Base-by-base conservation (phyloP, 116 monocot genomes). In the Dioscorea cayenensis region DNA sequence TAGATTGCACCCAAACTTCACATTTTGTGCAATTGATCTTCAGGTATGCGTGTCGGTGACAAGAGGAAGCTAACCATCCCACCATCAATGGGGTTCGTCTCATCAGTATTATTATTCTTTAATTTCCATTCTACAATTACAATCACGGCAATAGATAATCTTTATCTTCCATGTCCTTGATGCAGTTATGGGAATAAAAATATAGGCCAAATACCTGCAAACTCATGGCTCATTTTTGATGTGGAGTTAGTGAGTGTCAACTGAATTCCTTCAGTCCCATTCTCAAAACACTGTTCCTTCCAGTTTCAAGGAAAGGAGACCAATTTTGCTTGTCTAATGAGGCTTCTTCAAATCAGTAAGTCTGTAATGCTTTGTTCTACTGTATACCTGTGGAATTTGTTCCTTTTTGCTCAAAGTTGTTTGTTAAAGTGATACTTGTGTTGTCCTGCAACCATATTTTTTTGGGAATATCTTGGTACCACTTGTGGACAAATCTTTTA, bases 31-130 rank as follows among this genome's bases (percentile, higher is more conserved):
- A 43, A 43, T 12, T 43, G 43, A 43, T 43, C 12, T 72, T 20
- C 67, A 92, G 92, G 95, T 16, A 96, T 96, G 95, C 82, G 95
- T 4, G 75, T 96, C 71, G 95, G 95, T 28, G 95, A 96, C 72
- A 96, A 90, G 75, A 85, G 95, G 66, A 92, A 90, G 68, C 78
- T 96, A 22, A 86, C 84, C 11, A 75, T 96, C 29, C 95, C 95
- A 19, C 92, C 95, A 43, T 77, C 92, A 13, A 85, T 92, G 81
- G 92, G 90, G 95, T 96, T 25, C 52, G 81, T 75, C 19, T 19
- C 68, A 1, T 59, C 59, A 4, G 5, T 27, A 8, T 22, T 23
- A 9, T 62, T 23, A 9, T 62, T 37, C 17, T 32, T 37, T 48
- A 66, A 14, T 61, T 18, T n/a, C 28, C 3, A 43, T 6, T 51